Evolutionary conservation across 169 alveolate species (phyloP).

Genomic region (Ichthyophthirius multifiliis): DNA sequence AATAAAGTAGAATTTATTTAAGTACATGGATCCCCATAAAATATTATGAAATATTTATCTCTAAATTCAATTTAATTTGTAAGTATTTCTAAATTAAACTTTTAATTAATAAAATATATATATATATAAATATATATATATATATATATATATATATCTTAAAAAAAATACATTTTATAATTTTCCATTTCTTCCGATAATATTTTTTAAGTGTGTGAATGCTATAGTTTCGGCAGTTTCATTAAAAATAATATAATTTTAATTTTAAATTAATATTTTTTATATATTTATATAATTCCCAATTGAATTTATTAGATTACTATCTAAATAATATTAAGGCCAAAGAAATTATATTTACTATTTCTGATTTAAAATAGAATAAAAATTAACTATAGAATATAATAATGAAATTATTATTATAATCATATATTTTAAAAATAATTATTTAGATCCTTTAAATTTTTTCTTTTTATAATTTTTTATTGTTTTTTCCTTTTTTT

Average conservation of each 20-base stretch:
- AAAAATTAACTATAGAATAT: not conserved
- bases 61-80: not conserved
- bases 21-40: not conserved
- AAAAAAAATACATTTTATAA: not conserved
- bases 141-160: not conserved
- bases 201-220: not conserved
- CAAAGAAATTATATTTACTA: not conserved
- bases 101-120: not conserved
- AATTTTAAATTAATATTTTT: not conserved
- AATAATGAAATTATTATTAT: not conserved
- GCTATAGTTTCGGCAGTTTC: not conserved
- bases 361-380: not conserved
- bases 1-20: not conserved
- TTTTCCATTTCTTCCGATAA: not conserved
- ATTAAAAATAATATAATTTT: not conserved
- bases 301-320: not conserved
- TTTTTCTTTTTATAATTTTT: not conserved
- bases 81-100: not conserved
- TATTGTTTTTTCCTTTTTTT: not conserved
- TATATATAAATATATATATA: not conserved
- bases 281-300: not conserved
- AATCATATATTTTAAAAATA: not conserved
- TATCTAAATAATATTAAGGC: not conserved
- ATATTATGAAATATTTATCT: not conserved
- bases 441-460: not conserved